Evolutionary conservation across 129 eudicot genomes (phyloP).

Genomic region (Chrysanthemum lavandulifolium): DNA sequence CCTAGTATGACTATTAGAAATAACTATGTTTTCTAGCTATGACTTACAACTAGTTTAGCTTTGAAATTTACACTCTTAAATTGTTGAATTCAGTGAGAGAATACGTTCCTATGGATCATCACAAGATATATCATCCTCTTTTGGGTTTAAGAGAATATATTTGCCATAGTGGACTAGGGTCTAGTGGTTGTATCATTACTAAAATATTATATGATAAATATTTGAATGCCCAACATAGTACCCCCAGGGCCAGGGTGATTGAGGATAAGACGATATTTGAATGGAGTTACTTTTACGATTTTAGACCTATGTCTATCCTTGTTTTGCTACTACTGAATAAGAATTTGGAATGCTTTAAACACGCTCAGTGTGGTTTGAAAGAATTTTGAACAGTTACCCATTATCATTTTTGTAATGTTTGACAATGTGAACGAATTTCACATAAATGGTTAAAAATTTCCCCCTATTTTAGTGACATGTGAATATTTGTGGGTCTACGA

Average conservation of each 20-base stretch:
- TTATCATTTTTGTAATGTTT: too few species aligned
- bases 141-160: background rate
- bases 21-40: background rate
- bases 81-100: too few species aligned
- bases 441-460: too few species aligned
- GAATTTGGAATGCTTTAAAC: too few species aligned
- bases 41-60: background rate
- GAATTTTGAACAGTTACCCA: too few species aligned
- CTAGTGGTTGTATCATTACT: conserved; percentile 23
- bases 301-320: background rate
- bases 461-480: too few species aligned
- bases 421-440: too few species aligned
- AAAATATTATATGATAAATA: background rate
- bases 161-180: conserved; percentile 17
- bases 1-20: background rate
- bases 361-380: too few species aligned
- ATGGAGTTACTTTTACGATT: conserved; percentile 21
- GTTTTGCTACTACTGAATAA: conserved; percentile 1
- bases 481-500: too few species aligned
- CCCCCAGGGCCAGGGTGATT: conserved; percentile 23
- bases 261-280: conserved; percentile 26
- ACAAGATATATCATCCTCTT: too few species aligned
- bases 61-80: too few species aligned
- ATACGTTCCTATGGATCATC: too few species aligned
- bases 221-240: conserved; percentile 10